Evolutionary conservation across 805 yeast species (phyloP), one percentile per base, ranked within the genome.

Genomic region (Kuraishia capsulata): DNA sequence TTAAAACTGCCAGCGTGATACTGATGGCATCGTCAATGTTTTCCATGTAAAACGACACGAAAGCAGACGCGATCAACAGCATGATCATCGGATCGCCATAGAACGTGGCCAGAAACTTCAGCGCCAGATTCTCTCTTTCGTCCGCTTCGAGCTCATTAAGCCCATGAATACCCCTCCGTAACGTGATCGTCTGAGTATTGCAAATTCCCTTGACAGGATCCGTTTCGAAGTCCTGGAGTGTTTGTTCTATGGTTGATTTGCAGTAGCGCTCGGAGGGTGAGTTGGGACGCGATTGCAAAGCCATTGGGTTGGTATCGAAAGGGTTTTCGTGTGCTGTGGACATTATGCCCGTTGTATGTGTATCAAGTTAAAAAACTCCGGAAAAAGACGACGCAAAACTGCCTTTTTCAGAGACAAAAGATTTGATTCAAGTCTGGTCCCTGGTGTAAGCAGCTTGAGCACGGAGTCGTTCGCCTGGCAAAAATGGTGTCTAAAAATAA

Each of bases 1-100:
- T 89, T 33, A 85, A 50, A 36, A 92, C 86, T 3, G 98, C 98
- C 45, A 89, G 66, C 0, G 97, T 81, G 49, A 92, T 92, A 47
- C 92, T 80, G n/a, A 92, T 65, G 2, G 97, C 95, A 58, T 92
- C 99, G 56, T 92, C 97, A 24, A 78, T 76, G 61, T 92, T 92
- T n/a, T 96, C 96, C 94, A 92, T 86, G 50, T 85, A 59, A 48
- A 90, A 84, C 44, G 94, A 80, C 26, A 92, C 69, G 2, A 72
- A 73, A 0, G 98, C 97, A 1, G 97, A 87, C 0, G 92, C 97
- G 30, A 89, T 84, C 50, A 92, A 69, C 42, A 92, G 65, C 48
- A 92, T 65, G 47, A 92, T 90, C 62, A 92, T 69, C 19, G 96
- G 97, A 61, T 92, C 96, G 49, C 84, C 89, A 51, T 85, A 79